A percentile compares a stretch with the other conserved stretches of the same genome.
phyloP scores from a whole-genome alignment of 768 basidiomycete species.

The Psilocybe azurescens region DNA sequence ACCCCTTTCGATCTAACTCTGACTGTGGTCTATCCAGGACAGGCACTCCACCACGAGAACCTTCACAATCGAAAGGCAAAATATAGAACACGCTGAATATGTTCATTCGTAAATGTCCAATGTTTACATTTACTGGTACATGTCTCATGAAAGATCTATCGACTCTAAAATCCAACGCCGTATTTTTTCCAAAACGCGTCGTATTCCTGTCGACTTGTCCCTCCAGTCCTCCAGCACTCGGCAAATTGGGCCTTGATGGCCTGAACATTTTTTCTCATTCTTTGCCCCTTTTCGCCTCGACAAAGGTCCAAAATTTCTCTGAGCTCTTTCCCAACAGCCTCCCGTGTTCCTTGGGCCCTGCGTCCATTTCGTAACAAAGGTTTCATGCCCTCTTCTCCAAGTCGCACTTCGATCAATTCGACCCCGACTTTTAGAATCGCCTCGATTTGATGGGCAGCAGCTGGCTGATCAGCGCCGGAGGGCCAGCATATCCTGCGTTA shows the following conservation, averaged over 20 bases:
- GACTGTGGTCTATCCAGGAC: too few relatives aligned
- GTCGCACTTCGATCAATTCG: slow-evolving; percentile 20
- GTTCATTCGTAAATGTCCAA: too few relatives aligned
- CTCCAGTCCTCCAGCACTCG: slow-evolving; percentile 12
- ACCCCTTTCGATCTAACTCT: neutral
- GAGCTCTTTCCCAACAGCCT: slow-evolving; percentile 13
- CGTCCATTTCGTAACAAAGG: slow-evolving; percentile 14
- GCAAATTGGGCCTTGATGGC: neutral
- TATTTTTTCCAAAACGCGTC: neutral
- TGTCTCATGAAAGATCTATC: too few relatives aligned
- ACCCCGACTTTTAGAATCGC: slow-evolving; percentile 9
- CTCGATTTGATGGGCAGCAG: slow-evolving; percentile 2
- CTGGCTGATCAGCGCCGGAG: slow-evolving; percentile 14
- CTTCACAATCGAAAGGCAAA: too few relatives aligned
- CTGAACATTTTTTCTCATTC: slow-evolving; percentile 6
- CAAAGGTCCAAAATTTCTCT: slow-evolving; percentile 10
- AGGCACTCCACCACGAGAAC: too few relatives aligned
- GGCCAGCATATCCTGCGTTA: slow-evolving; percentile 18
- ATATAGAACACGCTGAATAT: too few relatives aligned
- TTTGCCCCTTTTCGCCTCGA: slow-evolving; percentile 6
- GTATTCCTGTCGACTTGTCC: slow-evolving; percentile 7
- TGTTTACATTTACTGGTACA: too few relatives aligned
- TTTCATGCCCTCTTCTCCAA: slow-evolving; percentile 15
- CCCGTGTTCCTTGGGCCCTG: slow-evolving; percentile 12
- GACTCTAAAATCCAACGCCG: too few relatives aligned